phyloP scores from a whole-genome alignment of 1,284 basidiomycete genomes.

The Inonotus hispidus region DNA sequence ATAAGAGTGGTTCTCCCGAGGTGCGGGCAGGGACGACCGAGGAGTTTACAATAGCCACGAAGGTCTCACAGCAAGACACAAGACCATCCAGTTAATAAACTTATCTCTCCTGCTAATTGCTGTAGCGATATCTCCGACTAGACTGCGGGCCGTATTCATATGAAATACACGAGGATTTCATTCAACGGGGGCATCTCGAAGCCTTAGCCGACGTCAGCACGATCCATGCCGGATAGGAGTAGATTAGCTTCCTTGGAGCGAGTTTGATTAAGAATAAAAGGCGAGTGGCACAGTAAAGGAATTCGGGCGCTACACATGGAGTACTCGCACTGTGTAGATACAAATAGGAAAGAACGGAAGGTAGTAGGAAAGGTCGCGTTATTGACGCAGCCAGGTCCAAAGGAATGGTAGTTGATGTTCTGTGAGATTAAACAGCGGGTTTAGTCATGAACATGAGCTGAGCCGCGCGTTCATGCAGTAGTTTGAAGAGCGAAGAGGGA shows the following conservation, averaged over 20 bases:
- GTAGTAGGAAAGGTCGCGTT: not conserved
- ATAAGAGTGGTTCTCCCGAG: not conserved
- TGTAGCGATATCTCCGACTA: constrained; percentile 4
- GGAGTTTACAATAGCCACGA: not conserved
- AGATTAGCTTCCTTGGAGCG: not conserved
- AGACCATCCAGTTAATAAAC: not conserved
- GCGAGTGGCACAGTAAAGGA: not conserved
- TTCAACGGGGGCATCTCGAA: not conserved
- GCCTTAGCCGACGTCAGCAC: not conserved
- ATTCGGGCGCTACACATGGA: not conserved
- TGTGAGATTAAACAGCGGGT: constrained; percentile 1
- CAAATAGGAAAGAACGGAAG: not conserved
- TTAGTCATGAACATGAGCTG: not conserved
- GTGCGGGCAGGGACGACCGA: not conserved
- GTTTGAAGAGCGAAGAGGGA: not conserved
- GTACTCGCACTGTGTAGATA: not conserved
- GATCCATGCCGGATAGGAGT: not conserved
- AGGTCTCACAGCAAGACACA: constrained; percentile 2
- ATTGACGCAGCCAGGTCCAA: constrained; percentile 12
- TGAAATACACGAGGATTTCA: not conserved
- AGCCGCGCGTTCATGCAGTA: not conserved
- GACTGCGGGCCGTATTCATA: not conserved
- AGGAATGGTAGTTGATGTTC: constrained; percentile 8
- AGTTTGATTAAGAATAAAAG: not conserved
- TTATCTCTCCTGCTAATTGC: not conserved